Base-by-base conservation (phyloP, 805 yeast species). In the Saccharomyces jurei region DNA sequence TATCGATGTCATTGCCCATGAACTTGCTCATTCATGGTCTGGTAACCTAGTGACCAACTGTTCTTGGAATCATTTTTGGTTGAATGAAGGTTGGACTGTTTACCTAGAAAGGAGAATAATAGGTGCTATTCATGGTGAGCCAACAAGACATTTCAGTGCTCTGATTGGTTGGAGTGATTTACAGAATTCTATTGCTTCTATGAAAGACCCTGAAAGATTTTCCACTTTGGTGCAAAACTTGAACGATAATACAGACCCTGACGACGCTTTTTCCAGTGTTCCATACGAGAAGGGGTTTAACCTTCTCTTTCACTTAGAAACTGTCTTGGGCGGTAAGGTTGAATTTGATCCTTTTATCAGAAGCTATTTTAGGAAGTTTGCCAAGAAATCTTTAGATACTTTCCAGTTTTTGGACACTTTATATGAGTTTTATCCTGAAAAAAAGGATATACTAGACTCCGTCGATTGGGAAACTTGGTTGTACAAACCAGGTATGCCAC, bases 51-150 rank as follows among this genome's bases (percentile, higher is more conserved):
- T 90, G 46, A 90, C 96, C 29, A 90, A 89, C 70, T 82, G 86
- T 63, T 86, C 94, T 0, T 90, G 96, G 94, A 91, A 88, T 66
- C 96, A 89, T 72, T 89, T 90, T 70, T 90, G 96, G 94, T 79
- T 90, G 60, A 90, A 90, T 68, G 97, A 90, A 74, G 97, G 97
- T 41, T 90, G 96, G 96, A 89, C 96, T 5, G 96, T 90, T 44
- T 90, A 90, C 68, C 71, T 90, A 41, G 97, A 90, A 71, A 80
- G 97, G 68, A 76, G 96, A 63, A 89, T 90, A 56, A 74, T 82
- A 29, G 96, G 87, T 17, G 79, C 77, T 14, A 68, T 89, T n/a
- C 89, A 88, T 64, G 96, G 94, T 26, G 92, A 87, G 62, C 71
- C 81, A 31, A 76, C 81, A 46, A 81, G 96, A 66, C 92, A 89